phyloP scores from a whole-genome alignment of 257 asterid genomes.

The Orobanche coerulescens region DNA sequence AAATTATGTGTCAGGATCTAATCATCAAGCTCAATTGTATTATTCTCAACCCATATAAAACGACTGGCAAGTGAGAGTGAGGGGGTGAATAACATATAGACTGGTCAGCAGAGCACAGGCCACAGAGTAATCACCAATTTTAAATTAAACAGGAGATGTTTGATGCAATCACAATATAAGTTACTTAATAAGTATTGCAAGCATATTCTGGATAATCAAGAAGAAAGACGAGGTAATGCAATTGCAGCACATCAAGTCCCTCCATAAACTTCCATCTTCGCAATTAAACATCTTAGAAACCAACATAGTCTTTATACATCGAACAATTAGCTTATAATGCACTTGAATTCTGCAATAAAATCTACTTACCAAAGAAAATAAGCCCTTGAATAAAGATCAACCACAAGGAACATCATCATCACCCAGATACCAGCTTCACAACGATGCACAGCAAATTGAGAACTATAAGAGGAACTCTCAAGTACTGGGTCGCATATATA shows the following conservation, averaged over 20 bases:
- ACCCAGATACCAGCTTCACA: conserved; percentile 80
- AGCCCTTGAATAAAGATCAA: conserved; percentile 10
- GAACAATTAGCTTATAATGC: not conserved
- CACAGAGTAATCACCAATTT: not conserved
- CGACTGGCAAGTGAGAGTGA: not conserved
- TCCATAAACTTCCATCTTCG: not conserved
- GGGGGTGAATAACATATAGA: not conserved
- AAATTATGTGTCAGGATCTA: no score
- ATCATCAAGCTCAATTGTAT: not conserved
- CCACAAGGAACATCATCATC: conserved; percentile 22
- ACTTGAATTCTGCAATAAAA: not conserved
- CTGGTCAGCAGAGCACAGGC: no score
- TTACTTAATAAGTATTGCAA: not conserved
- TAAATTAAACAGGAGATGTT: not conserved
- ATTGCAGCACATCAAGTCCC: no score
- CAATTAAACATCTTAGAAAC: not conserved
- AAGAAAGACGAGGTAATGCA: not conserved
- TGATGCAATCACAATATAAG: no score
- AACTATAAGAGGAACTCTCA: conserved; percentile 73
- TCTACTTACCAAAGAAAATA: conserved; percentile 22
- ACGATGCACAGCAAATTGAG: conserved; percentile 70
- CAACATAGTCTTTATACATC: not conserved
- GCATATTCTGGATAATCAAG: conserved; percentile 1
- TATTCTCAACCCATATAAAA: not conserved
- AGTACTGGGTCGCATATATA: conserved; percentile 72